These are phyloP conservation scores for Tilletia setariae DNA, from an alignment of 1,284 basidiomycete genomes.

Conservation along the genomic window DNA sequence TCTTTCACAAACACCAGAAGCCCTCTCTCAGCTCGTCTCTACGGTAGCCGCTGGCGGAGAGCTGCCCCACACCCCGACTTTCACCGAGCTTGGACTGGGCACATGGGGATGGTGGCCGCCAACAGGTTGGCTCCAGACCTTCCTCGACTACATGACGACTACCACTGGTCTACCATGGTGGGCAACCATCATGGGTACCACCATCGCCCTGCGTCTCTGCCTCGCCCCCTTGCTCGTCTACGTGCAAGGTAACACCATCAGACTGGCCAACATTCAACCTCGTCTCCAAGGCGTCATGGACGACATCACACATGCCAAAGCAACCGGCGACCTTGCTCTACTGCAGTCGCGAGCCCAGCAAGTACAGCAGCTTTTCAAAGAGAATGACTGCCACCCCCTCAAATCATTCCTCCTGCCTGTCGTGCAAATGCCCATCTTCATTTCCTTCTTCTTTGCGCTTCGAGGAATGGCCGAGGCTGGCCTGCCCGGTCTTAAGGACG, in stretches of 20 bases:
- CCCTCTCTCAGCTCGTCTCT: constrained; percentile 21
- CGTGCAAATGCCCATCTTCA: constrained; percentile 73
- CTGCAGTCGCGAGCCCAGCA: constrained; percentile 63
- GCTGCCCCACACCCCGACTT: constrained; percentile 21
- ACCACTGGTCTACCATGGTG: constrained; percentile 61
- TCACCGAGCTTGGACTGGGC: constrained; percentile 64
- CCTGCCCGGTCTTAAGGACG: constrained; percentile 70
- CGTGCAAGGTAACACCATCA: constrained; percentile 67
- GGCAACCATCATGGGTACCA: constrained; percentile 66
- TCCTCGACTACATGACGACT: constrained; percentile 71
- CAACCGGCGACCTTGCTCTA: constrained; percentile 60
- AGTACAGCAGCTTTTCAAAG: constrained; percentile 66
- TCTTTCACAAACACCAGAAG: background rate
- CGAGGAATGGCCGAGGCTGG: constrained; percentile 70
- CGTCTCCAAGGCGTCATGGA: constrained; percentile 64
- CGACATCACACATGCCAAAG: constrained; percentile 59
- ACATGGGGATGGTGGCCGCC: constrained; percentile 59
- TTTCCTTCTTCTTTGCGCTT: constrained; percentile 82
- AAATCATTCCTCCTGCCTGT: constrained; percentile 65
- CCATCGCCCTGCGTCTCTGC: constrained; percentile 66
- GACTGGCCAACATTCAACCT: constrained; percentile 67
- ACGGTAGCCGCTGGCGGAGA: constrained; percentile 14
- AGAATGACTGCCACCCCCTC: constrained; percentile 68
- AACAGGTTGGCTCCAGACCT: constrained; percentile 65
- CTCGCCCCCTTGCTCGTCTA: constrained; percentile 71